These are phyloP conservation scores for Panicum hallii DNA, from an alignment of 202 grass and related monocot species.

Conservation along the genomic window DNA sequence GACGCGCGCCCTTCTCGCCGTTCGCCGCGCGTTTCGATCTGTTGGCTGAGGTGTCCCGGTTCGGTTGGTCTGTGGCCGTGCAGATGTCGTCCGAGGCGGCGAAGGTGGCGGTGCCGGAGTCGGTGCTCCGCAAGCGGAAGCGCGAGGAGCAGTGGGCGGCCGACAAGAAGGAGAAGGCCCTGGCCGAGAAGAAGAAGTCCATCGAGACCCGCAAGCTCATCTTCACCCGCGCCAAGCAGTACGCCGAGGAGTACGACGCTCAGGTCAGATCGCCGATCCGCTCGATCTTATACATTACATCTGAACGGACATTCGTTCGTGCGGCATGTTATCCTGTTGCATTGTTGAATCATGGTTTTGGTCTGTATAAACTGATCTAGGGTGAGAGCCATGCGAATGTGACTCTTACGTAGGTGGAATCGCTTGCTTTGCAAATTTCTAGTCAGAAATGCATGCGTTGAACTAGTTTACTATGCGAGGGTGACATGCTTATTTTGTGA, in stretches of 20 bases:
- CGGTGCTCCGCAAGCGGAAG: conserved; percentile 75
- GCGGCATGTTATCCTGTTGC: background rate
- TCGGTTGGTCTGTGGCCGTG: background rate
- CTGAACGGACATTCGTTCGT: background rate
- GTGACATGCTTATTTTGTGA: background rate
- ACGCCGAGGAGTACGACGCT: conserved; percentile 72
- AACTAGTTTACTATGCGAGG: background rate
- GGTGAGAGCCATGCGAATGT: too few relatives aligned
- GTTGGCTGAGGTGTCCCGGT: background rate
- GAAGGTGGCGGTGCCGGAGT: conserved; percentile 71
- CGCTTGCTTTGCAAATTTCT: too few relatives aligned
- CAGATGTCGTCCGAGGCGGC: conserved; percentile 71
- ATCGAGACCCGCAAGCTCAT: conserved; percentile 63
- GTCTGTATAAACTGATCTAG: background rate
- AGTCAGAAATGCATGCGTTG: background rate
- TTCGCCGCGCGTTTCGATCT: background rate
- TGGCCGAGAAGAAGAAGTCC: conserved; percentile 52
- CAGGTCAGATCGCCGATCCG: conserved; percentile 49
- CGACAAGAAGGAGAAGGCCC: conserved; percentile 64
- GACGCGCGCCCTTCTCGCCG: too few relatives aligned
- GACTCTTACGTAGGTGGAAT: background rate
- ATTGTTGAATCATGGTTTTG: background rate
- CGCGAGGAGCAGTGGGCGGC: conserved; percentile 72
- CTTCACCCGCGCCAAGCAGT: conserved; percentile 62
- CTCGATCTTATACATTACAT: background rate